Evolutionary conservation across 805 yeast species (phyloP).

Genomic region (Kuraishia piskuri): DNA sequence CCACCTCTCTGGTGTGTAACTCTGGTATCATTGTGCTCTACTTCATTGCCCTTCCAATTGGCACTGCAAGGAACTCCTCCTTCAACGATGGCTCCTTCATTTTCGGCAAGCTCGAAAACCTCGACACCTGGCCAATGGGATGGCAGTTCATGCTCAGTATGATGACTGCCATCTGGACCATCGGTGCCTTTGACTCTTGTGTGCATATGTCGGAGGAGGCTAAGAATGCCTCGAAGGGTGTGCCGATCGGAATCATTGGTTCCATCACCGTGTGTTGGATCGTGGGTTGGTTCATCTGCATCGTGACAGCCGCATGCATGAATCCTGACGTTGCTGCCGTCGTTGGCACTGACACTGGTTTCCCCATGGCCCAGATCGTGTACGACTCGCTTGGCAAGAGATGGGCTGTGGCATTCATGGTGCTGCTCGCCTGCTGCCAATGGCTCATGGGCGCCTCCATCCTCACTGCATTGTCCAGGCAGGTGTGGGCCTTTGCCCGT

Average conservation of each 20-base stretch:
- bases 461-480: slow-evolving; percentile 37
- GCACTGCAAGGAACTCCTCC: slow-evolving; percentile 20
- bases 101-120: slow-evolving; percentile 26
- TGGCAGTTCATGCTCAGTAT: slow-evolving; percentile 33
- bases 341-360: slow-evolving; percentile 26
- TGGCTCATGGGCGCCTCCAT: slow-evolving; percentile 39
- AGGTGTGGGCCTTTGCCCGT: slow-evolving; percentile 44
- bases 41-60: slow-evolving; percentile 38
- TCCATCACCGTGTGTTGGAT: slow-evolving; percentile 33
- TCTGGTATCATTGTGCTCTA: slow-evolving; percentile 27
- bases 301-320: slow-evolving; percentile 25
- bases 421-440: slow-evolving; percentile 38
- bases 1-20: slow-evolving; percentile 29
- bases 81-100: slow-evolving; percentile 26
- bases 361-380: slow-evolving; percentile 39
- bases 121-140: slow-evolving; percentile 29
- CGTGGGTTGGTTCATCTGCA: slow-evolving; percentile 33
- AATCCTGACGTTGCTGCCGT: slow-evolving; percentile 24
- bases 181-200: slow-evolving; percentile 42
- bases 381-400: slow-evolving; percentile 36
- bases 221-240: slow-evolving; percentile 30
- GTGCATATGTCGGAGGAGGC: slow-evolving; percentile 45
- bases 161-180: slow-evolving; percentile 45
- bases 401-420: slow-evolving; percentile 42
- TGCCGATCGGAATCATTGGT: slow-evolving; percentile 39